Evolutionary conservation across 73 alveolate genomes (phyloP).

Genomic region (Paramecium biaurelia): DNA sequence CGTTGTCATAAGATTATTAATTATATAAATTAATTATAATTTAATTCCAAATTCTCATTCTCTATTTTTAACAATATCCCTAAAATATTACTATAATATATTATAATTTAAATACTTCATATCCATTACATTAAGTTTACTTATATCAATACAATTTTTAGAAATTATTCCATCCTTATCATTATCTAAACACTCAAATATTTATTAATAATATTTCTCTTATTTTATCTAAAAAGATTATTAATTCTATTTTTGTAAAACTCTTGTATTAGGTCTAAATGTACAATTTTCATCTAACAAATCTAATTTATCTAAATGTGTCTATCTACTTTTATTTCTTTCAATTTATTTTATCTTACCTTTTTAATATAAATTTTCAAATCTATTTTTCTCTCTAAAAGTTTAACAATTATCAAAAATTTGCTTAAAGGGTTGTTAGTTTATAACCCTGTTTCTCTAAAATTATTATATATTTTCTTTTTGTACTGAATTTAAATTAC

Average conservation of each 20-base stretch:
- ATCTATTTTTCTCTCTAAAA: background rate
- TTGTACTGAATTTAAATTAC: background rate
- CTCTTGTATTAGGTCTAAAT: background rate
- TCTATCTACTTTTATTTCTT: background rate
- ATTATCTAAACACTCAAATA: background rate
- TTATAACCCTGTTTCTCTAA: background rate
- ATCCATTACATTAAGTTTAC: background rate
- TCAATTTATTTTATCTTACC: background rate
- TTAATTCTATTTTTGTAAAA: background rate
- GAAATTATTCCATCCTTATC: background rate
- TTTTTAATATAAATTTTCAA: background rate
- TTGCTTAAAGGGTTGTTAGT: background rate
- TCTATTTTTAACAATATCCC: background rate
- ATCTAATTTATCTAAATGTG: background rate
- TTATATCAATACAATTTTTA: background rate
- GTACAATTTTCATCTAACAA: background rate
- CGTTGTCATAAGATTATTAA: background rate
- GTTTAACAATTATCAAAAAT: background rate
- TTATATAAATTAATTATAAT: background rate
- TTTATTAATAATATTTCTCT: background rate
- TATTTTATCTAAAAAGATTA: background rate
- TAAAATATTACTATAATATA: background rate
- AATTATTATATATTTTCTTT: background rate
- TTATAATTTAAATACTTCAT: background rate
- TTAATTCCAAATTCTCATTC: background rate